Evolutionary conservation across 1,284 basidiomycete genomes (phyloP), one percentile per base, ranked within the genome.

Genomic region (Singerocomus inundabilis): DNA sequence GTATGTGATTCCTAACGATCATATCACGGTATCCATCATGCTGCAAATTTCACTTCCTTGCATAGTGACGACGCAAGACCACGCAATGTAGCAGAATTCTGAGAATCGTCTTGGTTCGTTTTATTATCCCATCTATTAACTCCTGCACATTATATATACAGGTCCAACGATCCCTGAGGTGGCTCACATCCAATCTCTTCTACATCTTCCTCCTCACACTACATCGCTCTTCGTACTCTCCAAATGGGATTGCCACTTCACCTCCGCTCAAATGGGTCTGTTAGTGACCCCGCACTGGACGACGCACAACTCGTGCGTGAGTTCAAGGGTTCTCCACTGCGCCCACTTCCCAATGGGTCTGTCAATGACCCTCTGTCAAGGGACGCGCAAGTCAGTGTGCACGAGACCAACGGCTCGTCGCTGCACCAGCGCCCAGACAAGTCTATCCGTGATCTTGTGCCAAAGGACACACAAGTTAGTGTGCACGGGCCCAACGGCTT

Each of bases 201-300:
- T n/a, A 21, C 21, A 21, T 21, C 34, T 12, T 0, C 26, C 33
- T 6, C 5, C 58, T 39, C 43, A 7, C 48, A 24, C 30, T 16
- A 36, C 40, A n/a, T n/a, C 11, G 30, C 16, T 49, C 13, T 26
- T 21, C 21, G 21, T 21, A 21, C 21, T 21, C 21, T 21, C 21
- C 21, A 21, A 25, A 73, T 75, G 72, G 66, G 67, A 44, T 51
- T 67, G 21, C 52, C 64, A 5, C 61, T 70, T 37, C 64, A 67
- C 6, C 67, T 70, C 32, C 66, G 62, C 55, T 58, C 63, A 40
- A 49, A 62, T 15, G 55, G 61, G 28, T 35, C 25, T 11, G 4
- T 5, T 4, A 11, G 5, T 12, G 37, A 46, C 11, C 24, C 31
- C 8, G 7, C 31, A 7, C 24, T n/a, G 12, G 33, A 28, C 5